Evolutionary conservation across 768 basidiomycete genomes (phyloP).

Genomic region (Epithele typhae): DNA sequence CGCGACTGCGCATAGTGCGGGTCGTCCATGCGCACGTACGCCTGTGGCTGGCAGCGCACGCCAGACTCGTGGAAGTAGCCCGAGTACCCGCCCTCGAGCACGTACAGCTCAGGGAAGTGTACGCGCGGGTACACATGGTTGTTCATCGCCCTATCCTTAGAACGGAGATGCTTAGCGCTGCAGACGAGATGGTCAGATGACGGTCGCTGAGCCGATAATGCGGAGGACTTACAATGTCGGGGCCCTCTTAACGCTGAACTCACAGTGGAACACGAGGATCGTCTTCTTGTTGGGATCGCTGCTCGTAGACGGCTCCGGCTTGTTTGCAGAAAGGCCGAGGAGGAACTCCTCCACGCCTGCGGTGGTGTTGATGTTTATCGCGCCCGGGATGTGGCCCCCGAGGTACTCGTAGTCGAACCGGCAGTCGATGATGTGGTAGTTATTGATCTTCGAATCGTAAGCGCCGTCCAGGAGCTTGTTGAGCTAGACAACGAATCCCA

Average conservation of each 20-base stretch:
- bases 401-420: constrained; percentile 95
- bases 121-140: constrained; percentile 87
- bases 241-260: constrained; percentile 92
- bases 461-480: constrained; percentile 72
- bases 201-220: background rate
- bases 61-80: constrained; percentile 73
- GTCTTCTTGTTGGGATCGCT: constrained; percentile 75
- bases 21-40: constrained; percentile 95
- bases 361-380: constrained; percentile 86
- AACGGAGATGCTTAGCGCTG: constrained; percentile 91
- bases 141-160: constrained; percentile 86
- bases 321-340: constrained; percentile 51
- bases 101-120: constrained; percentile 94
- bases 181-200: background rate
- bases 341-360: constrained; percentile 76
- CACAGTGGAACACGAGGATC: constrained; percentile 94
- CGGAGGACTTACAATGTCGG: constrained; percentile 81
- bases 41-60: constrained; percentile 70
- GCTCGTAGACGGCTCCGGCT: constrained; percentile 67
- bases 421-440: constrained; percentile 88
- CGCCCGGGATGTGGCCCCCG: constrained; percentile 90
- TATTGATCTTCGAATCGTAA: constrained; percentile 58
- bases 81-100: constrained; percentile 95
- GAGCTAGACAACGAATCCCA: constrained; percentile 48
- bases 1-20: constrained; percentile 77